phyloP scores from a whole-genome alignment of 208 protist genomes.

The Trypanosoma grayi region DNA sequence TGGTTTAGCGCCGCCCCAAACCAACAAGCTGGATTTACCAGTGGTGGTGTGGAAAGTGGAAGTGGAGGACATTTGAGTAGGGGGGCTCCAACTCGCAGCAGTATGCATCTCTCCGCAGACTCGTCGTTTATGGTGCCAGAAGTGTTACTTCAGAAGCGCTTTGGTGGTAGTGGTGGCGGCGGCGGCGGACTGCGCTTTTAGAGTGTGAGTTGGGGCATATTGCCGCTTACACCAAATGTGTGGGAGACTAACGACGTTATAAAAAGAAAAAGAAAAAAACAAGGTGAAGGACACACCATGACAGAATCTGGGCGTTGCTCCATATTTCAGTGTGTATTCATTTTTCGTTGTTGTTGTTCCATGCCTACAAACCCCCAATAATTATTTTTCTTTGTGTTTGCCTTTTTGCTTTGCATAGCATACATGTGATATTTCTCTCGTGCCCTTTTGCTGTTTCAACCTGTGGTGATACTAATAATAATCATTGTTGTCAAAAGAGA shows the following conservation, averaged over 20 bases:
- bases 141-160: conserved; percentile 10
- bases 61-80: conserved; percentile 1
- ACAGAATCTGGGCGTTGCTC: too few species aligned
- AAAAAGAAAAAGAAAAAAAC: conserved; percentile 8
- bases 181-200: conserved; percentile 7
- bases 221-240: too few species aligned
- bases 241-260: neutral
- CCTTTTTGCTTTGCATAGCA: too few species aligned
- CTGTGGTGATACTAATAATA: too few species aligned
- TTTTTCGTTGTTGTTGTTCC: neutral
- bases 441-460: too few species aligned
- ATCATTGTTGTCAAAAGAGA: too few species aligned
- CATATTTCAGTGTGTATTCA: too few species aligned
- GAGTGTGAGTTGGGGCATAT: too few species aligned
- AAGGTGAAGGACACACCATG: too few species aligned
- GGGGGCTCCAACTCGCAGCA: neutral
- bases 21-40: neutral
- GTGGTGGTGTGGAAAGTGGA: neutral
- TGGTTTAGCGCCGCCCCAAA: neutral
- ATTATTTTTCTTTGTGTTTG: too few species aligned
- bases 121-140: conserved; percentile 24
- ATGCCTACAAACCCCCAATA: too few species aligned
- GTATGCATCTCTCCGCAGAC: neutral
- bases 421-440: too few species aligned
- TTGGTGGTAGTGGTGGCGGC: neutral